Evolutionary conservation across 306 rosid species (phyloP).

Genomic region (Sesbania bispinosa): DNA sequence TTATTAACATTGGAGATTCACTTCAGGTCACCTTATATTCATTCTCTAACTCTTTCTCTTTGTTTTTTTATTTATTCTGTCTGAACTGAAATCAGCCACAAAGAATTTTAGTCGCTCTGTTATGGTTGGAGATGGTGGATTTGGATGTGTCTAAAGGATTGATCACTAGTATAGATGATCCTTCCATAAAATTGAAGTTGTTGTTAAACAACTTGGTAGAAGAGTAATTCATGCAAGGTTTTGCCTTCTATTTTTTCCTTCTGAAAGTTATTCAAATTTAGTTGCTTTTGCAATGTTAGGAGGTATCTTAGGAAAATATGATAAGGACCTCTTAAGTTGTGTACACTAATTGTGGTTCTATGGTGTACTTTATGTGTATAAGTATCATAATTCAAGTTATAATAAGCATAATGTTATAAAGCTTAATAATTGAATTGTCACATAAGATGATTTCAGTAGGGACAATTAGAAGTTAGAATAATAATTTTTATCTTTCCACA

Average conservation of each 20-base stretch:
- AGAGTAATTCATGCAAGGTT: constrained; percentile 89
- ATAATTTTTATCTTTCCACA: no score
- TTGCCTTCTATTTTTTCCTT: constrained; percentile 5
- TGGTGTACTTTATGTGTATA: not conserved
- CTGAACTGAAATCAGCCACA: constrained; percentile 84
- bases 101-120: constrained; percentile 77
- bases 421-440: constrained; percentile 10
- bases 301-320: constrained; percentile 1
- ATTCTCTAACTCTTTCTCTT: no score
- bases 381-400: not conserved
- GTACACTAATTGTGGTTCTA: not conserved
- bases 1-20: no score
- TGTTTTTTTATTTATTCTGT: constrained; percentile 59
- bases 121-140: constrained; percentile 97
- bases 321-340: not conserved
- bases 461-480: no score
- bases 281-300: constrained; percentile 11
- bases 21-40: no score
- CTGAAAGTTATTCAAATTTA: not conserved
- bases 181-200: constrained; percentile 73
- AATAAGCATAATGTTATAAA: not conserved
- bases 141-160: constrained; percentile 87
- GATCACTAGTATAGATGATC: constrained; percentile 58
- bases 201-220: constrained; percentile 89
- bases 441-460: constrained; percentile 12